Evolutionary conservation across 2,329 filamentous ascomycete species (phyloP).

Genomic region (Biscogniauxia sp.): DNA sequence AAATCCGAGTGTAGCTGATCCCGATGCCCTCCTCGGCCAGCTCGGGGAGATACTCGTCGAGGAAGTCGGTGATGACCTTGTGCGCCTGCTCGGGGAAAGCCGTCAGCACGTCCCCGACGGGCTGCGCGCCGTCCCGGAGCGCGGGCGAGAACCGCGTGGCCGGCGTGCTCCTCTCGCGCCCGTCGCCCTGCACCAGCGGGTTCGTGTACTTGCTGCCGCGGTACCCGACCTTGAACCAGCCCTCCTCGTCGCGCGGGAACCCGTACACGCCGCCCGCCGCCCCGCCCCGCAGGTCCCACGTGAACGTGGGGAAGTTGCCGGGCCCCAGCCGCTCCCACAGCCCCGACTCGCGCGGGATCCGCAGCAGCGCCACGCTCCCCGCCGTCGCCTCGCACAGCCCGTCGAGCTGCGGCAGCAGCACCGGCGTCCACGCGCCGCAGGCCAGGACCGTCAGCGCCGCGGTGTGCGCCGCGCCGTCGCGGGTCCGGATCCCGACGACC

Average conservation of each 20-base stretch:
- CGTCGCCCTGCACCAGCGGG: conserved; percentile 35
- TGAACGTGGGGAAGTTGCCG: conserved; percentile 42
- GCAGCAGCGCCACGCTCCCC: conserved; percentile 41
- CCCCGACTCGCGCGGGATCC: conserved; percentile 33
- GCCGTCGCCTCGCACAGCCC: conserved; percentile 45
- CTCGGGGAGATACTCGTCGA: conserved; percentile 41
- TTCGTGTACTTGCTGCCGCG: conserved; percentile 50
- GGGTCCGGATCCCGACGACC: conserved; percentile 36
- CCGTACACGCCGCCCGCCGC: conserved; percentile 34
- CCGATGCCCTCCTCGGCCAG: conserved; percentile 32
- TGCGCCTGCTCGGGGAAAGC: conserved; percentile 30
- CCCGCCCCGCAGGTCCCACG: conserved; percentile 29
- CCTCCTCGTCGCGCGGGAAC: conserved; percentile 40
- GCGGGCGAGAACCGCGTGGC: conserved; percentile 35
- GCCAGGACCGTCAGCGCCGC: conserved; percentile 5
- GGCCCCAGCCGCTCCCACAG: conserved; percentile 39
- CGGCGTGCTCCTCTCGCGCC: conserved; percentile 38
- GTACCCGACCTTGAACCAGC: conserved; percentile 46
- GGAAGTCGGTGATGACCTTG: conserved; percentile 31
- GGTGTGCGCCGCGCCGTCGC: conserved; percentile 28
- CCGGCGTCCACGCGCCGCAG: conserved; percentile 43
- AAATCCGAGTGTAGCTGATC: conserved; percentile 40
- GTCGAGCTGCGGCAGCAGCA: conserved; percentile 38
- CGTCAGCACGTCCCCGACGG: conserved; percentile 18
- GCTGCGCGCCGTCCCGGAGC: conserved; percentile 4